Conservation (phyloP, 1,139 yeast species). For the Pichia sp. region DNA sequence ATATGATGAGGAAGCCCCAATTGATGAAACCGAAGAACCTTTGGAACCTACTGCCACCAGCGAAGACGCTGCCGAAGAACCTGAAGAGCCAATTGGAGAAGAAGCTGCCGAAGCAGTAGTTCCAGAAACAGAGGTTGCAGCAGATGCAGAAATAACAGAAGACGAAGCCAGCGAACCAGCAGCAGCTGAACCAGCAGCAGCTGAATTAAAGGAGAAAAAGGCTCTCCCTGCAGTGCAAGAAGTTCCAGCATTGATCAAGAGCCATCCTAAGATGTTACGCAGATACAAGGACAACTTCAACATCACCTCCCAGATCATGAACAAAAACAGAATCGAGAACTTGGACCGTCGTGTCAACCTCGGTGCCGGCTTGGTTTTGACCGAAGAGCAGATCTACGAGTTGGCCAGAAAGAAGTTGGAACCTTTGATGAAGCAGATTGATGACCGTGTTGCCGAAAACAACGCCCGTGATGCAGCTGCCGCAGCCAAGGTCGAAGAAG, state of each 20-base stretch:
- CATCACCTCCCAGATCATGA: slow-evolving; percentile 45
- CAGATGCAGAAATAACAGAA: slow-evolving; percentile 6
- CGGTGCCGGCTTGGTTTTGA: slow-evolving; percentile 52
- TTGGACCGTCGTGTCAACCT: slow-evolving; percentile 48
- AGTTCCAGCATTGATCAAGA: slow-evolving; percentile 38
- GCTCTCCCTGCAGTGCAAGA: slow-evolving; percentile 25
- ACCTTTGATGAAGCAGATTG: slow-evolving; percentile 49
- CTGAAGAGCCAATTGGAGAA: slow-evolving; percentile 5
- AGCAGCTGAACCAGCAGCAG: slow-evolving; percentile 12
- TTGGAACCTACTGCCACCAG: slow-evolving; percentile 20
- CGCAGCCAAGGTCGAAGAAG: slow-evolving; percentile 39
- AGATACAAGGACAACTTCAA: slow-evolving; percentile 48
- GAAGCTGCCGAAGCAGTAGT: slow-evolving; percentile 7
- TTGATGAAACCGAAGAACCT: slow-evolving; percentile 10
- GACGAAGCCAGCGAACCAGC: slow-evolving; percentile 11
- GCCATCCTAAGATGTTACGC: slow-evolving; percentile 45
- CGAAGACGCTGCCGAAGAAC: slow-evolving; percentile 12
- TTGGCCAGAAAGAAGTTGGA: slow-evolving; percentile 55
- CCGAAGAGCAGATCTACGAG: slow-evolving; percentile 52
- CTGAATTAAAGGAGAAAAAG: slow-evolving; percentile 10
- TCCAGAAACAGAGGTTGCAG: slow-evolving; percentile 12
- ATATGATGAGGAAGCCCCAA: slow-evolving; percentile 2
- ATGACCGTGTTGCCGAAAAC: slow-evolving; percentile 47
- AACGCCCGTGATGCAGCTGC: slow-evolving; percentile 37
- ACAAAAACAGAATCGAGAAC: slow-evolving; percentile 42